These are phyloP conservation scores for Akanthomyces muscarius DNA, from an alignment of 2,329 filamentous ascomycete species.

Conservation along the genomic window DNA sequence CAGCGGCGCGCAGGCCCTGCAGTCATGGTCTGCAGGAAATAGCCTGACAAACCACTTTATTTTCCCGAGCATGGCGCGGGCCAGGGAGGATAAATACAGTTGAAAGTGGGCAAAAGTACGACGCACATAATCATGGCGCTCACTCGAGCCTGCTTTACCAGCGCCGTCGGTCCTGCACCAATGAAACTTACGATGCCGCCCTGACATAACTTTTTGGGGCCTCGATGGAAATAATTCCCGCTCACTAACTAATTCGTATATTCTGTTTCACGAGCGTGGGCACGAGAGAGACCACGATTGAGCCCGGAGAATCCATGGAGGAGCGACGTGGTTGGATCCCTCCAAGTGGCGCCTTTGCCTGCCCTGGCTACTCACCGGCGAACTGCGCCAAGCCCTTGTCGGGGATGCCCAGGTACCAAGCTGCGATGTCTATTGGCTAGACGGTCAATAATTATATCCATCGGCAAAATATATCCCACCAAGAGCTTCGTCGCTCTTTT, in stretches of 20 bases:
- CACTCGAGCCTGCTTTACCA: neutral
- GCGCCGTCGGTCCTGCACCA: neutral
- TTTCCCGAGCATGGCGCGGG: neutral
- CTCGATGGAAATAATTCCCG: neutral
- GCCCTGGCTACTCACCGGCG: neutral
- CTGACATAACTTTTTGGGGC: neutral
- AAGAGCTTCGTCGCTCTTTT: neutral
- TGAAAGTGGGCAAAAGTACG: neutral
- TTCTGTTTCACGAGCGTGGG: neutral
- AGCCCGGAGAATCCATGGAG: neutral
- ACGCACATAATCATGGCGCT: neutral
- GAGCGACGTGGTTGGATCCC: neutral
- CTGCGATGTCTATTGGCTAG: neutral
- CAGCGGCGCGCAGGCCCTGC: neutral
- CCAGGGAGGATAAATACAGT: neutral
- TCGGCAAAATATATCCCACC: too few species aligned
- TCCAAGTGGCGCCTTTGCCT: neutral
- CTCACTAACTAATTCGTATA: neutral
- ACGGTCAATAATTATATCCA: neutral
- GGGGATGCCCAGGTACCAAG: neutral
- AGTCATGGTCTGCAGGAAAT: neutral
- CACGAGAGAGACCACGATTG: neutral
- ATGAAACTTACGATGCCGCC: neutral
- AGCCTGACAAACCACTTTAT: constrained; percentile 14
- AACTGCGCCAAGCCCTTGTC: neutral